A percentile compares a stretch with the other conserved stretches of the same genome.
phyloP scores from a whole-genome alignment of 2,329 filamentous ascomycete genomes.

The Bimuria novae-zelandiae region DNA sequence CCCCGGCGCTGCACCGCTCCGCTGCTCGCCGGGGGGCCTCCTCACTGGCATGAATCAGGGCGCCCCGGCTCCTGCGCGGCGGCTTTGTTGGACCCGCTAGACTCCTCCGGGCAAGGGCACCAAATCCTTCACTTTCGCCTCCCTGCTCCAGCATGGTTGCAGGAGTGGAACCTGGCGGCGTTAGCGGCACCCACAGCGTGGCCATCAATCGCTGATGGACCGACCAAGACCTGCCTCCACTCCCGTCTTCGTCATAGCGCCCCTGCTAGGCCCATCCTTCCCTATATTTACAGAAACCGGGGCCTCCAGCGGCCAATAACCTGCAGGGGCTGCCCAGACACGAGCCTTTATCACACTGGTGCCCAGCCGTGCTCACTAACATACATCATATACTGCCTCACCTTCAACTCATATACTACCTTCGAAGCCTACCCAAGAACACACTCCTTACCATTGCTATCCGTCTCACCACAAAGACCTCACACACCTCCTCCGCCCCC shows the following conservation, averaged over 20 bases:
- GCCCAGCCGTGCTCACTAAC: constrained; percentile 39
- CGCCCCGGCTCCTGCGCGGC: constrained; percentile 15
- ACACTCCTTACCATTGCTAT: constrained; percentile 29
- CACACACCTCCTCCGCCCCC: not conserved
- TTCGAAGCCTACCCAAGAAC: constrained; percentile 19
- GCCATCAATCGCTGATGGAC: constrained; percentile 17
- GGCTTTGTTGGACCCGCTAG: constrained; percentile 22
- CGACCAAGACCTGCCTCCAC: constrained; percentile 37
- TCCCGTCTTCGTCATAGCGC: constrained; percentile 46
- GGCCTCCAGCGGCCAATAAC: constrained; percentile 36
- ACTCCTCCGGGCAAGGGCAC: constrained; percentile 15
- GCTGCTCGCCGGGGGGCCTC: constrained; percentile 11
- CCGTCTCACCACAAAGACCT: constrained; percentile 16
- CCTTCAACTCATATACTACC: constrained; percentile 23
- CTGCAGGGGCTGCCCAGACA: constrained; percentile 16
- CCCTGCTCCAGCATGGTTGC: constrained; percentile 29
- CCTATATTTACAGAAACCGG: constrained; percentile 46
- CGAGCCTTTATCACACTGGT: constrained; percentile 38
- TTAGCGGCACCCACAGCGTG: constrained; percentile 21
- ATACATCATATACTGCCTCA: constrained; percentile 47
- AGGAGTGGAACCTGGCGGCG: constrained; percentile 20
- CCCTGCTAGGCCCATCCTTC: constrained; percentile 39
- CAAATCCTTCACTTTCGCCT: constrained; percentile 25
- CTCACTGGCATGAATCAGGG: constrained; percentile 32
- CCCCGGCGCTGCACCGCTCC: not conserved